phyloP scores from a whole-genome alignment of 2,329 filamentous ascomycete genomes.

The Penicillium palitans region DNA sequence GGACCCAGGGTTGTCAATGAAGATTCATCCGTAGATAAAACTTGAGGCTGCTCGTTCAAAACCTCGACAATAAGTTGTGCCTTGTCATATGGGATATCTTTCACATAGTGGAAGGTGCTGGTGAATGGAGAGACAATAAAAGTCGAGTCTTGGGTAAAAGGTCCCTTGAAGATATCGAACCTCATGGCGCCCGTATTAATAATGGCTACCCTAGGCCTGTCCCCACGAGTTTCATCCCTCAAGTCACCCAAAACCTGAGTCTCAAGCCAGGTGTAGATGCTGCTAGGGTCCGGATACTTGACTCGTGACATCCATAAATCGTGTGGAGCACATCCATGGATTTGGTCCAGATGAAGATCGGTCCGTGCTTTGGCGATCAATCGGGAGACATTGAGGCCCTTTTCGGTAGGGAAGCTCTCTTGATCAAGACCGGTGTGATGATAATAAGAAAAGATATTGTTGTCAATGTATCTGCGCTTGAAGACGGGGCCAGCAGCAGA shows the following conservation, averaged over 20 bases:
- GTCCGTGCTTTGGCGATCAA: constrained; percentile 70
- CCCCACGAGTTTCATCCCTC: constrained; percentile 56
- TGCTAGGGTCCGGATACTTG: constrained; percentile 70
- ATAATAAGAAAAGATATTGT: constrained; percentile 81
- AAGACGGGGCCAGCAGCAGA: constrained; percentile 56
- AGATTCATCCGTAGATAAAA: constrained; percentile 37
- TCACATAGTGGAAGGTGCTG: constrained; percentile 73
- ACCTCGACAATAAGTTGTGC: constrained; percentile 67
- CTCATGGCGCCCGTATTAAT: constrained; percentile 89
- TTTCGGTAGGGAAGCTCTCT: constrained; percentile 71
- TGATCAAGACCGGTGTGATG: constrained; percentile 75
- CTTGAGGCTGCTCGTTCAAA: constrained; percentile 58
- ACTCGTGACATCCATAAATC: constrained; percentile 79
- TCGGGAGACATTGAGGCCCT: constrained; percentile 69
- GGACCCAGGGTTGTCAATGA: constrained; percentile 41
- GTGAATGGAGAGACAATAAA: constrained; percentile 87
- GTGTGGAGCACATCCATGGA: constrained; percentile 79
- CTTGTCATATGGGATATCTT: constrained; percentile 74
- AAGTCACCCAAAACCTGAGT: constrained; percentile 71
- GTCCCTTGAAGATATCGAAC: constrained; percentile 92
- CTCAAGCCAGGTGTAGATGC: constrained; percentile 79
- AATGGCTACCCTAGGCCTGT: constrained; percentile 66
- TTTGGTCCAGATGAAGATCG: constrained; percentile 68
- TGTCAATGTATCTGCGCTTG: constrained; percentile 84
- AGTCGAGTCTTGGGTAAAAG: constrained; percentile 83